Percentiles rank a stretch among this genome's conserved stretches.
Conservation (phyloP, 2,329 filamentous ascomycete species). For the Diplocarpon mali region DNA sequence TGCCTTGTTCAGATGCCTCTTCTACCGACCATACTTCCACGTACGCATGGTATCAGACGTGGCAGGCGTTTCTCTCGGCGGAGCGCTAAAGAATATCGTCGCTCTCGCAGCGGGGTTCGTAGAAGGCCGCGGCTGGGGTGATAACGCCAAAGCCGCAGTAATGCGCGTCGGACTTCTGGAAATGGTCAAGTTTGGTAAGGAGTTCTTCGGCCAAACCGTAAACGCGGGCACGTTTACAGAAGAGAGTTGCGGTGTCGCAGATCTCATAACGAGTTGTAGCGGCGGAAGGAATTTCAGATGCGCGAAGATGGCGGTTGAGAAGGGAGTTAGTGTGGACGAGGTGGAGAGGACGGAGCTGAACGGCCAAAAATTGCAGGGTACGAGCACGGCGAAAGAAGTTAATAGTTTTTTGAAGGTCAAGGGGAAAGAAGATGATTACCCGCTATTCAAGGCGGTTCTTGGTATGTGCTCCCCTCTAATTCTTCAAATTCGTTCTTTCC, state of each 20-base stretch:
- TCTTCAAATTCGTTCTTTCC: not conserved
- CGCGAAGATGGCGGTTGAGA: constrained; percentile 76
- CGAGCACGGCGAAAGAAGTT: constrained; percentile 82
- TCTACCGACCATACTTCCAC: constrained; percentile 96
- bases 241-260: constrained; percentile 87
- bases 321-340: constrained; percentile 69
- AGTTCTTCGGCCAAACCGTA: constrained; percentile 80
- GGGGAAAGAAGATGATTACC: constrained; percentile 72
- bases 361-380: constrained; percentile 94
- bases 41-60: constrained; percentile 90
- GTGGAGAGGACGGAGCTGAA: constrained; percentile 86
- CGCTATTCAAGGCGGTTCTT: constrained; percentile 83
- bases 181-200: constrained; percentile 91
- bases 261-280: constrained; percentile 87
- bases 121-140: constrained; percentile 90
- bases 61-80: constrained; percentile 89
- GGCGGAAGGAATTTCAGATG: constrained; percentile 91
- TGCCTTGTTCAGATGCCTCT: constrained; percentile 69
- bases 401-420: constrained; percentile 75
- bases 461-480: constrained; percentile 15
- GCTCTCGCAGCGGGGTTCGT: constrained; percentile 91
- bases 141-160: constrained; percentile 97
- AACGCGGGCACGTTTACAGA: constrained; percentile 87
- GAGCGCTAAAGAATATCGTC: constrained; percentile 94
- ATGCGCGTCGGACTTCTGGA: constrained; percentile 94